Evolutionary conservation across 2,329 filamentous ascomycete genomes (phyloP).

Genomic region (Raffaelea ambrosiae): DNA sequence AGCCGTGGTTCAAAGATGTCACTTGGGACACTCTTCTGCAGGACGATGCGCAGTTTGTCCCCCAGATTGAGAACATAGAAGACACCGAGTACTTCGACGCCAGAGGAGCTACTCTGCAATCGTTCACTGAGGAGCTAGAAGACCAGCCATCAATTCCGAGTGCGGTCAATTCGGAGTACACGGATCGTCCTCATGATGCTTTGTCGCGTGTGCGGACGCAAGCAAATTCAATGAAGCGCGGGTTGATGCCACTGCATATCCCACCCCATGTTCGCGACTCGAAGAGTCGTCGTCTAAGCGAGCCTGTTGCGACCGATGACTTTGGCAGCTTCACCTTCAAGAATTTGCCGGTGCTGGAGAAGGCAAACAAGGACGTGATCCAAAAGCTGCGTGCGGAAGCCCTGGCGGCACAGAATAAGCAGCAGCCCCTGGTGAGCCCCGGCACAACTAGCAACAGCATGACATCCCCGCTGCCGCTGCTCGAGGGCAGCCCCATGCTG

Average conservation of each 20-base stretch:
- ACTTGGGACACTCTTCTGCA: slow-evolving; percentile 90
- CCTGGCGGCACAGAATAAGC: slow-evolving; percentile 57
- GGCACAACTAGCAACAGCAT: slow-evolving; percentile 27
- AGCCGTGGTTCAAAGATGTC: slow-evolving; percentile 79
- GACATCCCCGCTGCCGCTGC: slow-evolving; percentile 45
- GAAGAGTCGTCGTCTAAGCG: slow-evolving; percentile 79
- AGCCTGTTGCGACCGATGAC: slow-evolving; percentile 81
- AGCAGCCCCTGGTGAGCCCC: slow-evolving; percentile 33
- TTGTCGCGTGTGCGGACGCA: slow-evolving; percentile 82
- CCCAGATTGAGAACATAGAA: slow-evolving; percentile 84
- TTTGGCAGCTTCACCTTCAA: slow-evolving; percentile 97
- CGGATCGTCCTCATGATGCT: slow-evolving; percentile 89
- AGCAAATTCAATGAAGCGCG: slow-evolving; percentile 79
- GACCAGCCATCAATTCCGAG: slow-evolving; percentile 74
- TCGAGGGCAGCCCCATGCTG: slow-evolving; percentile 80
- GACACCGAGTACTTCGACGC: slow-evolving; percentile 98
- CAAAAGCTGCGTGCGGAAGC: slow-evolving; percentile 92
- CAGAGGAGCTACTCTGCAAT: slow-evolving; percentile 82
- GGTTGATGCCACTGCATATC: slow-evolving; percentile 90
- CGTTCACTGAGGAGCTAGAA: slow-evolving; percentile 90
- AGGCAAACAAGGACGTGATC: slow-evolving; percentile 97
- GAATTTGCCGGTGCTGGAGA: slow-evolving; percentile 90
- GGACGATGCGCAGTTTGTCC: slow-evolving; percentile 92
- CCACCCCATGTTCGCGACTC: slow-evolving; percentile 91
- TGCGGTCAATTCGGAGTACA: slow-evolving; percentile 60